Evolutionary conservation across 73 alveolate species (phyloP).

Genomic region (Paramecium primaurelia): DNA sequence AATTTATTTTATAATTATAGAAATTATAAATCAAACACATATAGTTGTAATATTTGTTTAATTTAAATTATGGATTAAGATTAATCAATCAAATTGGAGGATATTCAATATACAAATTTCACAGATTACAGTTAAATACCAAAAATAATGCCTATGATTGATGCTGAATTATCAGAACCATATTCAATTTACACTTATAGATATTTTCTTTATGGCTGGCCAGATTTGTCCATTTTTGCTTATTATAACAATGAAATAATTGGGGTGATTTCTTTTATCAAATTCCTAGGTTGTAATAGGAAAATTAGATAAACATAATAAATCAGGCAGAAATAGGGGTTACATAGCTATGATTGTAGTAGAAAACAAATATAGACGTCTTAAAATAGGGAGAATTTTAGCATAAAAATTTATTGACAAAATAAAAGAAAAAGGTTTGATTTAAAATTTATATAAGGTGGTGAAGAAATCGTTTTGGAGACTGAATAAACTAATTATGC

Average conservation of each 20-base stretch:
- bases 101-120: constrained; percentile 40
- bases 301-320: constrained; percentile 69
- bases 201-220: constrained; percentile 93
- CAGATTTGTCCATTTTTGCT: constrained; percentile 81
- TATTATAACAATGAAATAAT: constrained; percentile 71
- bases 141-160: constrained; percentile 79
- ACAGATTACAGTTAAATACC: constrained; percentile 54
- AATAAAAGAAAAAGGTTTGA: constrained; percentile 69
- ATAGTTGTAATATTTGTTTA: not conserved
- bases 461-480: constrained; percentile 88
- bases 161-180: constrained; percentile 93
- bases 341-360: constrained; percentile 98
- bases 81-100: constrained; percentile 30
- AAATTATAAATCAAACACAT: not conserved
- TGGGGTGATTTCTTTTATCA: constrained; percentile 65
- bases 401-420: constrained; percentile 78
- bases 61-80: constrained; percentile 9
- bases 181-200: constrained; percentile 95
- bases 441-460: constrained; percentile 56
- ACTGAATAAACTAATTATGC: constrained; percentile 91
- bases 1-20: not conserved
- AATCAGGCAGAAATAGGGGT: constrained; percentile 76
- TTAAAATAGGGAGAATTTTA: constrained; percentile 89
- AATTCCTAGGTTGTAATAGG: constrained; percentile 60
- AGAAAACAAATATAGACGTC: constrained; percentile 85